phyloP scores from a whole-genome alignment of 345 rosid genomes.

The Erucastrum elatum region DNA sequence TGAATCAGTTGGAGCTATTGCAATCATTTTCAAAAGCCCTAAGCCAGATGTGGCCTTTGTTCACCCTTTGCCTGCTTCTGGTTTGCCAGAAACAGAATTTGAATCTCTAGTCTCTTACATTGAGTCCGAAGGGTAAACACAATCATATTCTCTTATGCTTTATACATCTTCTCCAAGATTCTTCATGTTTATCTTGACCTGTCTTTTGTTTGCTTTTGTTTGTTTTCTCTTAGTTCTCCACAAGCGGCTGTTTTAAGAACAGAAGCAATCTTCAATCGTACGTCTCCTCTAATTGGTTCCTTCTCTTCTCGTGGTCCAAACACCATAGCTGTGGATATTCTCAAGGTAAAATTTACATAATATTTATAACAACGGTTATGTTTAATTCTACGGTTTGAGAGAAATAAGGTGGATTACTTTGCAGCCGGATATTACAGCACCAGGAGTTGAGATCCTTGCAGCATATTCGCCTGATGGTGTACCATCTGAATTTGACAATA shows the following conservation, averaged over 20 bases:
- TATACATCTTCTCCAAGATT: background rate
- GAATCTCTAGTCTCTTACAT: constrained; percentile 21
- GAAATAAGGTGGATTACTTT: constrained; percentile 7
- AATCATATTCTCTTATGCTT: background rate
- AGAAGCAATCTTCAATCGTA: constrained; percentile 18
- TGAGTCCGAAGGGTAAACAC: background rate
- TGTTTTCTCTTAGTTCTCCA: constrained; percentile 28
- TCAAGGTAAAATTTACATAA: background rate
- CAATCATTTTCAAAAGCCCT: constrained; percentile 7
- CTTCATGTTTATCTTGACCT: background rate
- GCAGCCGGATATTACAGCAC: constrained; percentile 54
- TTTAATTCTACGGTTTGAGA: background rate
- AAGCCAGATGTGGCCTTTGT: background rate
- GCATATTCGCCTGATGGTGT: constrained; percentile 40
- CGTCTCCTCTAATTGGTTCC: constrained; percentile 38
- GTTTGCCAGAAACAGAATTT: background rate
- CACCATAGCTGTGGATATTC: background rate
- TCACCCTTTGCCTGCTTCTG: constrained; percentile 29
- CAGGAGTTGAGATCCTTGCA: constrained; percentile 40
- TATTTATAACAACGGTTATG: constrained; percentile 42
- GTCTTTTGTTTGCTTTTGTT: background rate
- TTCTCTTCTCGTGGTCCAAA: constrained; percentile 41
- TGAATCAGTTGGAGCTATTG: constrained; percentile 29
- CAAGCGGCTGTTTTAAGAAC: constrained; percentile 28
- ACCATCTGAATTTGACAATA: background rate